A percentile compares a stretch with the other conserved stretches of the same genome.
phyloP scores from a whole-genome alignment of 2,329 filamentous ascomycete genomes.

The Fusarium sp. region DNA sequence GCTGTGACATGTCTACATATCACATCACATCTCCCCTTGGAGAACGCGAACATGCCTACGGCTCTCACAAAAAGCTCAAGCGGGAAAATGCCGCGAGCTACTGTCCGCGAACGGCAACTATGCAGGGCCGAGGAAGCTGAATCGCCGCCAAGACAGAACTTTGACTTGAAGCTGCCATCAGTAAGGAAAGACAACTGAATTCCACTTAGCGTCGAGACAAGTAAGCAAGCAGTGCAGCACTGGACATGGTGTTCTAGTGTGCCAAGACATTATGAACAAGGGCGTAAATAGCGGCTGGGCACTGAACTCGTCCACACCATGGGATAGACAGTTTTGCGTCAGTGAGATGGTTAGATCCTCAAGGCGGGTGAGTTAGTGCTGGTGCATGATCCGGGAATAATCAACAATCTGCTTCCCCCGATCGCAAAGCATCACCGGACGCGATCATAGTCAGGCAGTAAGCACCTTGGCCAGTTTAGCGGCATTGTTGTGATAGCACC shows the following conservation, averaged over 20 bases:
- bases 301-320: background rate
- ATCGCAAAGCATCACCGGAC: background rate
- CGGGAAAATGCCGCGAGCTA: constrained; percentile 30
- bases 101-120: constrained; percentile 9
- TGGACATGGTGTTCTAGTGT: background rate
- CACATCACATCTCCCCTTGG: constrained; percentile 15
- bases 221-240: background rate
- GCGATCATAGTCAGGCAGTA: constrained; percentile 5
- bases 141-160: constrained; percentile 15
- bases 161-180: background rate
- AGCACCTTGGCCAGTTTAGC: constrained; percentile 6
- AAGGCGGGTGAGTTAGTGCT: constrained; percentile 22
- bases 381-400: constrained; percentile 20
- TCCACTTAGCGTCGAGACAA: constrained; percentile 22
- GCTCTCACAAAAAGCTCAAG: constrained; percentile 29
- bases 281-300: constrained; percentile 1
- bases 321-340: constrained; percentile 24
- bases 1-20: constrained; percentile 13
- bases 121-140: constrained; percentile 3
- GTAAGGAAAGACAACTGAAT: constrained; percentile 15
- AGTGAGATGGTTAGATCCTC: constrained; percentile 12
- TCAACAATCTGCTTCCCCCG: background rate
- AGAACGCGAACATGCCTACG: background rate
- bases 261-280: constrained; percentile 10
- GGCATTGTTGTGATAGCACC: background rate